Conservation (phyloP, 805 yeast genomes). For the Kodamaea lidongshanica region DNA sequence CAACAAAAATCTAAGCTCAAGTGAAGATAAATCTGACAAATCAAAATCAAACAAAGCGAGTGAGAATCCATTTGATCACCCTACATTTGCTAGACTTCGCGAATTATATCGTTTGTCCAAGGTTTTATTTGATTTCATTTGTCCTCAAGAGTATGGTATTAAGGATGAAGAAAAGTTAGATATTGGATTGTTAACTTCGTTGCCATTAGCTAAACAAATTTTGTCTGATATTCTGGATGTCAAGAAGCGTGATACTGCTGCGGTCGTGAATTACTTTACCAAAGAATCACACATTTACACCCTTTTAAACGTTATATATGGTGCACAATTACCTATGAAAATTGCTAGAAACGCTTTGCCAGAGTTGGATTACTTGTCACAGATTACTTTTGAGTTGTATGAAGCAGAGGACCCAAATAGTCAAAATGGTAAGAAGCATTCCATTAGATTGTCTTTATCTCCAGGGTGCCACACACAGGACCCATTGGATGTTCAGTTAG, state of each 20-base stretch:
- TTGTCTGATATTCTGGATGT: slow-evolving; percentile 73
- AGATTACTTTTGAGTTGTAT: slow-evolving; percentile 87
- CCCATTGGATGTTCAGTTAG: slow-evolving; percentile 93
- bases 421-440: slow-evolving; percentile 71
- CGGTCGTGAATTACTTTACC: slow-evolving; percentile 85
- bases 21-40: slow-evolving; percentile 6
- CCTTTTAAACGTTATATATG: slow-evolving; percentile 81
- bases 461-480: slow-evolving; percentile 99
- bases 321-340: slow-evolving; percentile 90
- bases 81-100: slow-evolving; percentile 71
- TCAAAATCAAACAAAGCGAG: slow-evolving; percentile 10
- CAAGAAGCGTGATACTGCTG: slow-evolving; percentile 73
- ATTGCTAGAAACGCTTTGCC: slow-evolving; percentile 93
- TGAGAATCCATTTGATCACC: slow-evolving; percentile 60
- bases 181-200: slow-evolving; percentile 87
- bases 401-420: slow-evolving; percentile 63
- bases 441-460: slow-evolving; percentile 83
- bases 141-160: slow-evolving; percentile 98
- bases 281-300: slow-evolving; percentile 97
- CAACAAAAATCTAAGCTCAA: slow-evolving; percentile 12
- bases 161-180: slow-evolving; percentile 92
- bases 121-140: slow-evolving; percentile 90
- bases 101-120: slow-evolving; percentile 87
- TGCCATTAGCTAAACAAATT: slow-evolving; percentile 88
- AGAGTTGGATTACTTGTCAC: slow-evolving; percentile 91